Evolutionary conservation across 192 early-diverging fungal genomes (phyloP), one percentile per base, ranked within the genome.

Genomic region (Cladochytrium replicatum): DNA sequence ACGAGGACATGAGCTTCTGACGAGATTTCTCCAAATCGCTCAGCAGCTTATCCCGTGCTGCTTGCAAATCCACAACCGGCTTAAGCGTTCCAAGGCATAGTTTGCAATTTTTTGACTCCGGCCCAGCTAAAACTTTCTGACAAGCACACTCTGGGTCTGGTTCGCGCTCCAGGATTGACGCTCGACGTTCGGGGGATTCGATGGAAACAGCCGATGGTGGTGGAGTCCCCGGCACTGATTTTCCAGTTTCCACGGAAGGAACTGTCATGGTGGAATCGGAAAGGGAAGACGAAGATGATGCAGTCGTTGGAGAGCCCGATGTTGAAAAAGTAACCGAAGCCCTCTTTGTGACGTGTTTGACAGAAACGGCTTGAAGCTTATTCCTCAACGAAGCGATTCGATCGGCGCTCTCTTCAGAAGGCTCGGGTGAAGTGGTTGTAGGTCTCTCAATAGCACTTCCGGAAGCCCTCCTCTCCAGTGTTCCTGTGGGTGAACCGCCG

Each of bases 341-440:
- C 4, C 55, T 54, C 41, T 50, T 44, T 19, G n/a, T 9, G 17
- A 46, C 49, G 29, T 63, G 61, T 27, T 59, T 63, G 15, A 46
- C 45, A 15, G 61, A 58, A 7, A 63, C 49, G 19, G 61, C 54
- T 24, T 58, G 48, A n/a, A 64, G 50, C 3, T 56, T 55, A 8
- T 30, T 21, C 31, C 58, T 64, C 7, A 64, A 29, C 24, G 32
- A 48, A 2, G 49, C 45, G 19, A 64, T 32, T 7, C 62, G 60
- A 31, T 61, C 59, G n/a, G n/a, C n/a, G n/a, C n/a, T n/a, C n/a
- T n/a, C n/a, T n/a, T n/a, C n/a, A n/a, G n/a, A n/a, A n/a, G n/a
- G n/a, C n/a, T n/a, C n/a, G n/a, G n/a, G n/a, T n/a, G n/a, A n/a
- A n/a, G n/a, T n/a, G n/a, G n/a, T n/a, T n/a, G n/a, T n/a, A n/a